phyloP scores from a whole-genome alignment of 148 eudicot genomes.

The Camellia lanceoleosa region DNA sequence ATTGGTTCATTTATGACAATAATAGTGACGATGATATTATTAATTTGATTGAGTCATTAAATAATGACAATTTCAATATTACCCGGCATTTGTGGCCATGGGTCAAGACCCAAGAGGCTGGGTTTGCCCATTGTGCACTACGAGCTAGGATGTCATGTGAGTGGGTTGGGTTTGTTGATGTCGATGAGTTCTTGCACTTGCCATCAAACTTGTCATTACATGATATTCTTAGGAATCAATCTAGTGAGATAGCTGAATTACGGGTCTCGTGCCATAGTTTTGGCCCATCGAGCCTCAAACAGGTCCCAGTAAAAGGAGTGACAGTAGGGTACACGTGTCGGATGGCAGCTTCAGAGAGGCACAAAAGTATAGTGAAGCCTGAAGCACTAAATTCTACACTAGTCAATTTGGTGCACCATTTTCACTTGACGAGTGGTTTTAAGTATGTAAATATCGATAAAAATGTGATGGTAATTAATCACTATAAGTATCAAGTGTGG shows the following conservation, averaged over 20 bases:
- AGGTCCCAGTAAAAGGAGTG: constrained; percentile 41
- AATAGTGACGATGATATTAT: constrained; percentile 43
- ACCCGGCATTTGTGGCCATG: constrained; percentile 59
- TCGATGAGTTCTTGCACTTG: constrained; percentile 53
- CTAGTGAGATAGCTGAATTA: constrained; percentile 33
- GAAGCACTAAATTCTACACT: constrained; percentile 42
- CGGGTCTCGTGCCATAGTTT: constrained; percentile 40
- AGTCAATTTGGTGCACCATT: constrained; percentile 56
- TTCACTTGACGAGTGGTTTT: constrained; percentile 33
- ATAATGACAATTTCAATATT: constrained; percentile 24
- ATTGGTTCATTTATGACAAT: constrained; percentile 60
- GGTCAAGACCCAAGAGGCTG: constrained; percentile 66
- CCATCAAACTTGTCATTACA: constrained; percentile 23
- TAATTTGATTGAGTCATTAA: constrained; percentile 24
- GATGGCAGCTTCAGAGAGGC: constrained; percentile 38
- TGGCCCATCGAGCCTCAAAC: constrained; percentile 52
- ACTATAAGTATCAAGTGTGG: constrained; percentile 57
- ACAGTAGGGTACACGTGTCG: constrained; percentile 53
- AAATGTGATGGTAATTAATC: constrained; percentile 44
- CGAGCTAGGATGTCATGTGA: constrained; percentile 47
- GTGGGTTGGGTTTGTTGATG: constrained; percentile 62
- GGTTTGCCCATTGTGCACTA: constrained; percentile 57
- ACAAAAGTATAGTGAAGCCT: constrained; percentile 56
- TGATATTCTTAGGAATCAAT: constrained; percentile 20
- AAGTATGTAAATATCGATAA: constrained; percentile 13